phyloP scores from a whole-genome alignment of 805 yeast species.

The Kuraishia molischiana region DNA sequence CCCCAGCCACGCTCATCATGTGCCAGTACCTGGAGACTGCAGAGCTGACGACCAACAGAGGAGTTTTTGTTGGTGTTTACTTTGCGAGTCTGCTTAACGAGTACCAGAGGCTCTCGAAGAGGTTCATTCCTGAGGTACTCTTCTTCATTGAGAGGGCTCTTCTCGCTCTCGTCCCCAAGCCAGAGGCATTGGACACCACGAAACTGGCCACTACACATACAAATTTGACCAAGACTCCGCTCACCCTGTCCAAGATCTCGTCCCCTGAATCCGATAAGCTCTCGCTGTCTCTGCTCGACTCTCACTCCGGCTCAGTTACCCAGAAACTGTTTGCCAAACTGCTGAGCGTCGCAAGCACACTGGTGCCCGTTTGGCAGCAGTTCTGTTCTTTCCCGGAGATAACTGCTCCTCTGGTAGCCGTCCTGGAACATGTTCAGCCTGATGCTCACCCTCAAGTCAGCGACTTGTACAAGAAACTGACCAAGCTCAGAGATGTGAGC shows the following conservation, averaged over 20 bases:
- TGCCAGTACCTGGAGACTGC: conserved; percentile 51
- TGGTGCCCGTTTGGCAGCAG: conserved; percentile 46
- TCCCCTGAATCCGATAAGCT: conserved; percentile 6
- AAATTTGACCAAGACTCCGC: conserved; percentile 8
- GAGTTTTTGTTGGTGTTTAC: conserved; percentile 48
- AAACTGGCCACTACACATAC: conserved; percentile 12
- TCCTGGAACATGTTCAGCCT: conserved; percentile 32
- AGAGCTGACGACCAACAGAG: conserved; percentile 29
- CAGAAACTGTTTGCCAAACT: conserved; percentile 24
- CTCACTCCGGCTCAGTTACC: background rate
- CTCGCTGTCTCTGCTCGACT: background rate
- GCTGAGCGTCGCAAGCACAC: conserved; percentile 20
- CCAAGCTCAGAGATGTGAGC: conserved; percentile 38
- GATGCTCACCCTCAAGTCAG: conserved; percentile 18
- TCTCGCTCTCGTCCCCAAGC: conserved; percentile 29
- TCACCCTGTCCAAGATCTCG: conserved; percentile 9
- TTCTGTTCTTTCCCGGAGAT: conserved; percentile 54
- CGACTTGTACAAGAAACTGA: conserved; percentile 31
- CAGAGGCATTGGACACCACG: conserved; percentile 12
- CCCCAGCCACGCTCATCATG: conserved; percentile 61
- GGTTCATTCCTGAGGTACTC: conserved; percentile 74
- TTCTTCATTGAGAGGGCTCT: conserved; percentile 47
- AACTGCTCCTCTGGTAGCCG: conserved; percentile 30
- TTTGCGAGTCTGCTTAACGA: conserved; percentile 54
- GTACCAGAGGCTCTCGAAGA: conserved; percentile 73